These are phyloP conservation scores for Dendrobium catenatum DNA, from an alignment of 106 monocot genomes.

Conservation along the genomic window DNA sequence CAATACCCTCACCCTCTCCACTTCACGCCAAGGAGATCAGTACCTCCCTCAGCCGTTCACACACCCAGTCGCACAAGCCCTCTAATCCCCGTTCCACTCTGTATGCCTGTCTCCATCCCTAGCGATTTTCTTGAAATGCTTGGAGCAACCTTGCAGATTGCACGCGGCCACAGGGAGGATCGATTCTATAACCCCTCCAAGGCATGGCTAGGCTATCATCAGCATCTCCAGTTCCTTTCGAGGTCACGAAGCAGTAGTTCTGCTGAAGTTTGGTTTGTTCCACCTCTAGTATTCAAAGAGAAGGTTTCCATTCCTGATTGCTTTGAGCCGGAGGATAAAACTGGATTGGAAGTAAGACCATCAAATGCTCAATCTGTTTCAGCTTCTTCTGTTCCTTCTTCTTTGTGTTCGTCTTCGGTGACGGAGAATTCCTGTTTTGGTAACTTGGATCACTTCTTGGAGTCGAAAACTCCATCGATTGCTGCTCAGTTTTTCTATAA, in stretches of 20 bases:
- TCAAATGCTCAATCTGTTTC: too few species aligned
- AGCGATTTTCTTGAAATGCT: slow-evolving; percentile 22
- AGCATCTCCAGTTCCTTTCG: slow-evolving; percentile 3
- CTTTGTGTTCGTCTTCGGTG: neutral
- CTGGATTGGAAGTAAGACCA: too few species aligned
- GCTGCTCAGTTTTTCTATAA: slow-evolving; percentile 39
- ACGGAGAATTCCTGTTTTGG: slow-evolving; percentile 7
- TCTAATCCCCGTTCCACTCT: too few species aligned
- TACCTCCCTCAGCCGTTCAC: too few species aligned
- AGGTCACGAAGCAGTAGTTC: slow-evolving; percentile 7
- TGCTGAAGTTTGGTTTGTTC: neutral
- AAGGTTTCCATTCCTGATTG: too few species aligned
- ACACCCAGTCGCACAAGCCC: too few species aligned
- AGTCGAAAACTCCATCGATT: slow-evolving; percentile 45
- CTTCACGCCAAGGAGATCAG: too few species aligned
- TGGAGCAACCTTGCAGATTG: slow-evolving; percentile 32
- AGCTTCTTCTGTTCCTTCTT: too few species aligned
- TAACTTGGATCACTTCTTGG: slow-evolving; percentile 60
- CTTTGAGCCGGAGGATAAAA: too few species aligned
- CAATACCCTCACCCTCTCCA: too few species aligned
- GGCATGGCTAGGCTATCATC: slow-evolving; percentile 14
- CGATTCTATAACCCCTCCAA: slow-evolving; percentile 38
- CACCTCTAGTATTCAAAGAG: too few species aligned
- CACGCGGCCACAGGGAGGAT: slow-evolving; percentile 35
- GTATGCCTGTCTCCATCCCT: too few species aligned